Evolutionary conservation across 1,284 basidiomycete species (phyloP).

Genomic region (Fomitopsis pinicola): DNA sequence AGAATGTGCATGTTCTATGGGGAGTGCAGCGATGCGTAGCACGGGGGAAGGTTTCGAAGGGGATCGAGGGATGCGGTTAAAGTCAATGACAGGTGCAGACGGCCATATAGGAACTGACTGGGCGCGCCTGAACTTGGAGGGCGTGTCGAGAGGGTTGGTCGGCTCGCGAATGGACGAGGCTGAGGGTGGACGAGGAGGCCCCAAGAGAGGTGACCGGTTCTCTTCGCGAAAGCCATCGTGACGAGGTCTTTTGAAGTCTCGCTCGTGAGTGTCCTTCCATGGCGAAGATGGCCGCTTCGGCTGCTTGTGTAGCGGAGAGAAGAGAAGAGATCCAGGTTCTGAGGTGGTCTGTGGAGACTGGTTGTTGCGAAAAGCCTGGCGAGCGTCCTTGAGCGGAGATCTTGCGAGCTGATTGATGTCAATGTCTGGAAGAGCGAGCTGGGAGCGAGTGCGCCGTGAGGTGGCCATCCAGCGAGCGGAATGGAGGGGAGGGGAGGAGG

Average conservation of each 20-base stretch:
- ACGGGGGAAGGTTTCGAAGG: neutral
- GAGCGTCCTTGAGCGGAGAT: slow-evolving; percentile 17
- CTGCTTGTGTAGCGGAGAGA: neutral
- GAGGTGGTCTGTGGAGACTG: neutral
- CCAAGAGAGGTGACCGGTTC: neutral
- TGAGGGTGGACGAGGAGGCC: neutral
- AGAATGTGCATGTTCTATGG: neutral
- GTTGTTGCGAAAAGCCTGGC: slow-evolving; percentile 6
- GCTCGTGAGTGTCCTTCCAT: neutral
- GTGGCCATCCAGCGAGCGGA: neutral
- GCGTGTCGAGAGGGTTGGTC: neutral
- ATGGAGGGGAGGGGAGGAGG: neutral
- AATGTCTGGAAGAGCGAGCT: slow-evolving; percentile 15
- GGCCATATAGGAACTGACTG: slow-evolving; percentile 8
- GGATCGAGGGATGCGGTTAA: neutral
- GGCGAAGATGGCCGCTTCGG: slow-evolving; percentile 1
- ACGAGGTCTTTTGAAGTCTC: slow-evolving; percentile 3
- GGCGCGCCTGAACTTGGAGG: slow-evolving; percentile 2
- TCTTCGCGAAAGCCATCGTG: slow-evolving; percentile 3
- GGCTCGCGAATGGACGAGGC: slow-evolving; percentile 1
- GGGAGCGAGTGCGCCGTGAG: slow-evolving; percentile 11
- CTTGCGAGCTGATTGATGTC: slow-evolving; percentile 8
- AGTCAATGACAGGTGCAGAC: neutral
- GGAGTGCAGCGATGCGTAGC: neutral
- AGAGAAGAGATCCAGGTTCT: neutral